Evolutionary conservation across 1,284 basidiomycete genomes (phyloP), one percentile per base, ranked within the genome.

Genomic region (Heterobasidion parviporum): DNA sequence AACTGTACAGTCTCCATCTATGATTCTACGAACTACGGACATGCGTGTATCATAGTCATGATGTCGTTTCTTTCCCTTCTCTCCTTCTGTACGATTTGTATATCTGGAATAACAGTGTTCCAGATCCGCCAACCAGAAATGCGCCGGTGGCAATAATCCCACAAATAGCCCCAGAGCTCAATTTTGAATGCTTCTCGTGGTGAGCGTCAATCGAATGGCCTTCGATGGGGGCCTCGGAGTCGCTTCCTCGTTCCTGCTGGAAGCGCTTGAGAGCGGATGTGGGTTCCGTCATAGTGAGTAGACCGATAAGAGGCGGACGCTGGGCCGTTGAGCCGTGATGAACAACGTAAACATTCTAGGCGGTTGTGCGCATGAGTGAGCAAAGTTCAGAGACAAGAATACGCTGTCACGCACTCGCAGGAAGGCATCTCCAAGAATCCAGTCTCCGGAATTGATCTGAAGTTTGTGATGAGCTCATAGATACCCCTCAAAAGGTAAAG

Each of bases 371-470:
- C 34, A 45, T 56, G 36, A 60, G 44, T 18, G 44, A 33, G 26
- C 26, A 36, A 34, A 32, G 48, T 51, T 36, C 35, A 33, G 33
- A 35, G 33, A 26, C 34, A 33, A n/a, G 41, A 18, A 10, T 16
- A 50, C n/a, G n/a, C 6, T 9, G 33, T 35, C 15, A 69, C 74
- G 55, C 59, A 79, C 80, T 61, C 81, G 73, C 55, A 84, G 70
- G 60, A 82, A 84, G 16, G 74, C 71, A 57, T 80, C 80, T 14
- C 81, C 81, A 18, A 83, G 70, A 15, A 84, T 70, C 82, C 82
- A 84, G 65, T 84, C 82, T 4, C 78, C 80, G n/a, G 78, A 78
- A 60, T 74, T 75, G 43, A 84, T 76, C 76, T 83, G 59, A 15
- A 44, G 57, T 43, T 51, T 47, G 32, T 35, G 38, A 47, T 41